Percentiles rank a stretch among this genome's conserved stretches.
Evolutionary conservation across 2,329 filamentous ascomycete genomes (phyloP).

Genomic region (Sporothrix globosa): DNA sequence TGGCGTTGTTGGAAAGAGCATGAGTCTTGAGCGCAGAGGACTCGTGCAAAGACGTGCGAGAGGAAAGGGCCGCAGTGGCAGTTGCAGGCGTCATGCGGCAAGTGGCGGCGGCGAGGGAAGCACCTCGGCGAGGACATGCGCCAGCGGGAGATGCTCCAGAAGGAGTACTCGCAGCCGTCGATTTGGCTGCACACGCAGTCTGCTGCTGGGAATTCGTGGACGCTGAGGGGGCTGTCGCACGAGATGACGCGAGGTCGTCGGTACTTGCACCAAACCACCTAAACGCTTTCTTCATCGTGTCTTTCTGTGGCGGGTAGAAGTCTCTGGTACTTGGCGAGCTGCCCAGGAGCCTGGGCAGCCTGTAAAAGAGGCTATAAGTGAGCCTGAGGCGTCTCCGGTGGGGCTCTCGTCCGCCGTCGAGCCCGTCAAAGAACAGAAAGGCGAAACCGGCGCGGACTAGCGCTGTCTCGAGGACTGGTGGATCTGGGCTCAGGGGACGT

Average conservation of each 20-base stretch:
- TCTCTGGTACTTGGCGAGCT: constrained; percentile 20
- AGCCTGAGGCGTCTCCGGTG: constrained; percentile 28
- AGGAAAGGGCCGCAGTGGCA: constrained; percentile 13
- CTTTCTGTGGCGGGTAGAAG: neutral
- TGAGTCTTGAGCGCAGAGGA: neutral
- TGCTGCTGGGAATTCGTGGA: constrained; percentile 5
- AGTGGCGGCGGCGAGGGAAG: constrained; percentile 24
- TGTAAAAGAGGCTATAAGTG: constrained; percentile 1
- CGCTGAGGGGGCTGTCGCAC: constrained; percentile 19
- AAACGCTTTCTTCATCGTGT: constrained; percentile 30
- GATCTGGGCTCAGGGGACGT: neutral
- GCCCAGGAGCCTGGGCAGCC: neutral
- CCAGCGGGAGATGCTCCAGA: neutral
- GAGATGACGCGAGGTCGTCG: constrained; percentile 31
- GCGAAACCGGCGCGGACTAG: constrained; percentile 28
- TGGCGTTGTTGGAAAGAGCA: neutral
- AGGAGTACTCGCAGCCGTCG: constrained; percentile 11
- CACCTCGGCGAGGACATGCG: constrained; percentile 22
- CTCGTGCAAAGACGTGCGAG: neutral
- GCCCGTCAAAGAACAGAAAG: constrained; percentile 18
- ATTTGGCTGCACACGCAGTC: neutral
- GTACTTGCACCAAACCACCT: constrained; percentile 36
- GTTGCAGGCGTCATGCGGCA: constrained; percentile 26
- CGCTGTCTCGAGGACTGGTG: neutral
- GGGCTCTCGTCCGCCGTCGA: constrained; percentile 31